Percentiles rank a stretch among this genome's conserved stretches.
Evolutionary conservation across 345 rosid genomes (phyloP).

Genomic region (Capsella bursapastoris): DNA sequence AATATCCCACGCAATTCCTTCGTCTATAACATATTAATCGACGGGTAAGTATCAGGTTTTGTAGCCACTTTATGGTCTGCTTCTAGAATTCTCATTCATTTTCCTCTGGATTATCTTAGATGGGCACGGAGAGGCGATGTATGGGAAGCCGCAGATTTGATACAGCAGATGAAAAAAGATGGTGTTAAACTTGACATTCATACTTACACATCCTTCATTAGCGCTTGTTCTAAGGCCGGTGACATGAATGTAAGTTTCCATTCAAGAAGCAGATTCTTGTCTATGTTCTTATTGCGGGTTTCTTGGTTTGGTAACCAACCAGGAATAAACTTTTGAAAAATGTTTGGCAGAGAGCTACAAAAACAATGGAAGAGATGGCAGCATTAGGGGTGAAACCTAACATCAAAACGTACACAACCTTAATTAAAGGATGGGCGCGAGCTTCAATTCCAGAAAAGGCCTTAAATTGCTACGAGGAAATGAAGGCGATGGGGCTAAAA

Average conservation of each 20-base stretch:
- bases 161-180: constrained; percentile 91
- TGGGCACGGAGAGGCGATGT: constrained; percentile 99
- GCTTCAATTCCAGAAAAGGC: constrained; percentile 97
- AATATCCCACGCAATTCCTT: constrained; percentile 81
- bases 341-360: constrained; percentile 68
- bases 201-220: constrained; percentile 91
- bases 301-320: background rate
- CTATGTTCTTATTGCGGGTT: background rate
- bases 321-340: background rate
- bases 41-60: constrained; percentile 59
- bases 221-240: constrained; percentile 96
- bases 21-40: constrained; percentile 86
- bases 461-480: constrained; percentile 73
- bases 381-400: constrained; percentile 72
- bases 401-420: constrained; percentile 85
- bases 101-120: constrained; percentile 47
- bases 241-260: constrained; percentile 75
- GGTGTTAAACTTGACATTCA: constrained; percentile 90
- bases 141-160: constrained; percentile 96
- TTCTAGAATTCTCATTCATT: background rate
- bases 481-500: constrained; percentile 76
- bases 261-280: background rate
- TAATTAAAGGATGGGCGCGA: constrained; percentile 93
- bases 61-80: constrained; percentile 10
- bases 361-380: constrained; percentile 73